These are phyloP conservation scores for Lecanicillium sp. DNA, from an alignment of 2,329 filamentous ascomycete genomes.

Conservation along the genomic window DNA sequence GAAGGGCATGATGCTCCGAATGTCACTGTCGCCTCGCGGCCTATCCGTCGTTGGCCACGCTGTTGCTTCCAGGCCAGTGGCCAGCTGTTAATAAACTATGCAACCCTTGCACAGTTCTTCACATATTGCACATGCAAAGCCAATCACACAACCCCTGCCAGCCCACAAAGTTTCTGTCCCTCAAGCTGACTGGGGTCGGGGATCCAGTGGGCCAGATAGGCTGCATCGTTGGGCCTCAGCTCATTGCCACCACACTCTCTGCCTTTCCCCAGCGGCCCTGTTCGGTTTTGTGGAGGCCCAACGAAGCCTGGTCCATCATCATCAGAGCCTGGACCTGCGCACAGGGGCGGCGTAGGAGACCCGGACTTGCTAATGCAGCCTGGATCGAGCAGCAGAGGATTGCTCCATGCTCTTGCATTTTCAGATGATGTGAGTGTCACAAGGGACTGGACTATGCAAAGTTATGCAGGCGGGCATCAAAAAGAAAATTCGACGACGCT, in stretches of 20 bases:
- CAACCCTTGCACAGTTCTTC: not conserved
- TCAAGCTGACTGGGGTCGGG: conserved; percentile 1
- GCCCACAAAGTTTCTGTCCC: not conserved
- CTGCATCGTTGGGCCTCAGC: not conserved
- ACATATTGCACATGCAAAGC: conserved; percentile 7
- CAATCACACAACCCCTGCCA: conserved; percentile 7
- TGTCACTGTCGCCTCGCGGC: not conserved
- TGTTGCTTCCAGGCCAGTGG: not conserved
- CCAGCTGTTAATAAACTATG: no score
- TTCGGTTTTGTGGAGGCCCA: not conserved
- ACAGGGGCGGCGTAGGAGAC: not conserved
- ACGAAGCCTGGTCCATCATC: not conserved
- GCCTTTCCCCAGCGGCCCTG: not conserved
- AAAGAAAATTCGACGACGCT: no score
- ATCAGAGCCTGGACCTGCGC: not conserved
- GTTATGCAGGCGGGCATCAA: no score
- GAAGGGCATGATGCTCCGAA: not conserved
- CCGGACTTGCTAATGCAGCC: conserved; percentile 1
- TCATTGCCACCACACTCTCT: not conserved
- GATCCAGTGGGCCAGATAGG: conserved; percentile 1
- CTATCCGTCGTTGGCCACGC: not conserved
- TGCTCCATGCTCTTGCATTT: not conserved
- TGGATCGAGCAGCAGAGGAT: not conserved
- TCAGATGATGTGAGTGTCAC: no score
- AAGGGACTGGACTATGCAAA: no score